Evolutionary conservation across 805 yeast genomes (phyloP).

Genomic region (Cyberlindnera veronae): DNA sequence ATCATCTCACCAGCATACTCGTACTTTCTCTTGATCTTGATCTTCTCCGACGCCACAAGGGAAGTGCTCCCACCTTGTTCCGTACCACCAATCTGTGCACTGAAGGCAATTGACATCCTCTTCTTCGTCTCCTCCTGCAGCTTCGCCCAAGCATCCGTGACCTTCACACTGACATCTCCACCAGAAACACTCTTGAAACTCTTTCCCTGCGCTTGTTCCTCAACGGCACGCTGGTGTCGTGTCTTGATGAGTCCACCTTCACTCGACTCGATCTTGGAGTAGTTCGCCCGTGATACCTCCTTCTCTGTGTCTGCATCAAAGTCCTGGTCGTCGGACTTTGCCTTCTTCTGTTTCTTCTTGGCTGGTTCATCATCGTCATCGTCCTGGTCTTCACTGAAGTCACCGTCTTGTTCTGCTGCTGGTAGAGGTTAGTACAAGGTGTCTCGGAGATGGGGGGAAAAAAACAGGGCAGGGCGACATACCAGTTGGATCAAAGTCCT

Average conservation of each 20-base stretch:
- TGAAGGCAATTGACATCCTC: slow-evolving; percentile 24
- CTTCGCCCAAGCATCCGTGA: slow-evolving; percentile 53
- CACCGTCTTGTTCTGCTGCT: slow-evolving; percentile 13
- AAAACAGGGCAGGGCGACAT: too few relatives aligned
- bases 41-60: slow-evolving; percentile 37
- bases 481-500: slow-evolving; percentile 47
- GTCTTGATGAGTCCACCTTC: slow-evolving; percentile 69
- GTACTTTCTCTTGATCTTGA: slow-evolving; percentile 72
- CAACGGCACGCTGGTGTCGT: slow-evolving; percentile 55
- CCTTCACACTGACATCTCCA: slow-evolving; percentile 32
- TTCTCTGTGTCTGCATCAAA: slow-evolving; percentile 33
- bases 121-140: slow-evolving; percentile 37
- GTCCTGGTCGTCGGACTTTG: slow-evolving; percentile 33
- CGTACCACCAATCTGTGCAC: slow-evolving; percentile 17
- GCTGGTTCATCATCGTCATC: slow-evolving; percentile 15
- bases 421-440: background rate
- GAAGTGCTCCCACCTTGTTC: slow-evolving; percentile 4
- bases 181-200: slow-evolving; percentile 17
- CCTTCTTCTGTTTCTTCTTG: slow-evolving; percentile 23
- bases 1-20: slow-evolving; percentile 86
- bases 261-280: slow-evolving; percentile 51
- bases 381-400: slow-evolving; percentile 23
- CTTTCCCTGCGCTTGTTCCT: slow-evolving; percentile 31
- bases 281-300: slow-evolving; percentile 31
- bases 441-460: background rate